Conservation (phyloP, 345 rosid genomes). For the Viola odorata region DNA sequence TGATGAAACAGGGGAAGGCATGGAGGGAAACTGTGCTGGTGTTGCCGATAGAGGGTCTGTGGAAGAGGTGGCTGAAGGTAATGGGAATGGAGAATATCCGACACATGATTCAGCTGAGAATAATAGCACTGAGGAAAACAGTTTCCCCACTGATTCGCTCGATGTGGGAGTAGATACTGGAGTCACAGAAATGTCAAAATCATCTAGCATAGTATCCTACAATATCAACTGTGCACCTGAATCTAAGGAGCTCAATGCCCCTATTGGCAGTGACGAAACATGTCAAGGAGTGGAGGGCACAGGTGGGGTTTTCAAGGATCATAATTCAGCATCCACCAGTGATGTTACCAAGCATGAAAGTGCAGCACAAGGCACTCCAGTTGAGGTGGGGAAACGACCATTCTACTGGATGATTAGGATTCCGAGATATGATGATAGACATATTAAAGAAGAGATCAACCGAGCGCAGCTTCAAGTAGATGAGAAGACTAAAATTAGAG, state of each 20-base stretch:
- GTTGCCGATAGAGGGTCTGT: too few species aligned
- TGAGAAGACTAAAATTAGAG: slow-evolving; percentile 57
- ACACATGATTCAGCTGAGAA: slow-evolving; percentile 14
- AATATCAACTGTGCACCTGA: slow-evolving; percentile 5
- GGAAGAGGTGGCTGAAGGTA: neutral
- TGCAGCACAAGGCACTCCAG: slow-evolving; percentile 12
- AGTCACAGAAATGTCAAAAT: slow-evolving; percentile 9
- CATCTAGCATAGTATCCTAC: slow-evolving; percentile 1
- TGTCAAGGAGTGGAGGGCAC: too few species aligned
- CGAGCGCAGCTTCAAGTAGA: slow-evolving; percentile 46
- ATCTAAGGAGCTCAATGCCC: neutral
- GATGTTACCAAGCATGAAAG: slow-evolving; percentile 41
- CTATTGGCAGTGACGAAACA: too few species aligned
- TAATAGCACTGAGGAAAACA: slow-evolving; percentile 11
- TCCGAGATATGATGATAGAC: slow-evolving; percentile 60
- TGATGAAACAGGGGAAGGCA: too few species aligned
- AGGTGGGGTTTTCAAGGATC: slow-evolving; percentile 19
- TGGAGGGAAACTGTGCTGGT: too few species aligned
- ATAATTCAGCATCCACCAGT: slow-evolving; percentile 13
- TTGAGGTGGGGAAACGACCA: slow-evolving; percentile 43
- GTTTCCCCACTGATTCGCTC: neutral
- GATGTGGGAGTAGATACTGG: slow-evolving; percentile 10
- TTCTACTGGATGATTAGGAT: slow-evolving; percentile 50
- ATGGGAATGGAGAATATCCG: slow-evolving; percentile 5
- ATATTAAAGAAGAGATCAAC: slow-evolving; percentile 46